Base-by-base conservation (phyloP, 1,284 basidiomycete genomes). In the Cryptococcus maquisensis region DNA sequence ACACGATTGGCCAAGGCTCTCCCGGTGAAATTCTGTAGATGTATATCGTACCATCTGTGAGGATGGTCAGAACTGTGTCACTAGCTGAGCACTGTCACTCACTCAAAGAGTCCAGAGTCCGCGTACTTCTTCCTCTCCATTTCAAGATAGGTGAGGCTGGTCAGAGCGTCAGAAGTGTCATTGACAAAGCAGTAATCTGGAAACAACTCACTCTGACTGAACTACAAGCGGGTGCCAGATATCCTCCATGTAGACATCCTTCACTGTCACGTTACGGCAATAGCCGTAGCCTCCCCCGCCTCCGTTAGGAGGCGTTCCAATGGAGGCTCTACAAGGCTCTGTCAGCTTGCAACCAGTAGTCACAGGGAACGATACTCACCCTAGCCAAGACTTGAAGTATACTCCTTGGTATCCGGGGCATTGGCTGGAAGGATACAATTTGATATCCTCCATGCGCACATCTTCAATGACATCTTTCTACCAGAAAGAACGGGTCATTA, bases 361-460 rank as follows among this genome's bases (percentile, higher is more conserved):
- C 7, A 32, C 10, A 7, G n/a, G 28, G n/a, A 8, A 6, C n/a
- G n/a, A 20, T 38, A 59, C 59, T n/a, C 76, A 10, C 80, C 63
- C 84, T 18, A 81, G 80, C 82, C 83, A 86, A 0, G 81, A 80
- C 71, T 86, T 86, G 74, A 85, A 81, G 69, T 85, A 85, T 7
- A 84, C 78, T 79, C 84, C 65, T 47, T 65, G 53, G 48, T 57
- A 53, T 38, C 47, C 55, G 13, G 44, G 54, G 28, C 52, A 53
- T 51, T 62, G 62, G 45, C 52, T 49, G 24, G 51, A 62, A 18
- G 57, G 52, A 20, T 46, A 48, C 3, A 56, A 32, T 40, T 73
- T 76, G 24, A 84, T 66, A 59, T 83, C 76, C 54, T 82, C 78
- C 56, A 85, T 72, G 4, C 75, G 63, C 13, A 85, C 80, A 62